phyloP scores from a whole-genome alignment of 225 moss, liverwort and hornwort species.

The Physcomitrium patens region DNA sequence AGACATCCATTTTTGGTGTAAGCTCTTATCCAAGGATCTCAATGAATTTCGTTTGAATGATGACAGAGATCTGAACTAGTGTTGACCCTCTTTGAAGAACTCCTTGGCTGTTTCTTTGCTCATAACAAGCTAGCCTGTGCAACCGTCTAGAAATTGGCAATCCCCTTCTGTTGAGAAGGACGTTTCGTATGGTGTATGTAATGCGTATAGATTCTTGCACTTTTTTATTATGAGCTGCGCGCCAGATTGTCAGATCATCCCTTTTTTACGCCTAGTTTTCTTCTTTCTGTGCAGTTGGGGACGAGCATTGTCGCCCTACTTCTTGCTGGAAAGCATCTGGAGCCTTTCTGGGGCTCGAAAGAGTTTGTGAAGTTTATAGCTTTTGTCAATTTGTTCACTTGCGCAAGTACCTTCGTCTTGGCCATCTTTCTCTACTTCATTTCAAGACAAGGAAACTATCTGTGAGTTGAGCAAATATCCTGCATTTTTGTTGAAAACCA shows the following conservation, averaged over 20 bases:
- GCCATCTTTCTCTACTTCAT: conserved; percentile 84
- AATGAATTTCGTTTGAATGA: conserved; percentile 4
- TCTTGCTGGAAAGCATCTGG: conserved; percentile 74
- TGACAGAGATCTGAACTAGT: conserved; percentile 10
- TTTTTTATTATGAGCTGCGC: conserved; percentile 5
- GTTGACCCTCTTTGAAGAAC: conserved; percentile 11
- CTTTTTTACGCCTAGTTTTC: not conserved
- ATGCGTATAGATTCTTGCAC: not conserved
- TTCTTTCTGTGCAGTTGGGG: conserved; percentile 44
- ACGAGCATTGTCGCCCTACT: conserved; percentile 68
- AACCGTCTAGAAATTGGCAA: not conserved
- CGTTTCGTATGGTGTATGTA: not conserved
- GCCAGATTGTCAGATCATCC: conserved; percentile 1
- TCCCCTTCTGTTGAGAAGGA: not conserved
- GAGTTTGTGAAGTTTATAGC: conserved; percentile 90
- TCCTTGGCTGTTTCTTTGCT: conserved; percentile 14
- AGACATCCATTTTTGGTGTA: conserved; percentile 52
- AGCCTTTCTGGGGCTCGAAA: conserved; percentile 94
- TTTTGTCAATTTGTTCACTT: conserved; percentile 76
- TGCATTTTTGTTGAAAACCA: not conserved
- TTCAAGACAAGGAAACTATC: conserved; percentile 68
- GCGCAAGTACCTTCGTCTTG: conserved; percentile 74
- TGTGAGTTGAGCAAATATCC: conserved; percentile 44
- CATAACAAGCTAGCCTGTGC: not conserved
- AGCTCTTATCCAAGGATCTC: conserved; percentile 17